A percentile compares a stretch with the other conserved stretches of the same genome.
phyloP scores from a whole-genome alignment of 805 yeast species.

The Starmerella tilneyi region DNA sequence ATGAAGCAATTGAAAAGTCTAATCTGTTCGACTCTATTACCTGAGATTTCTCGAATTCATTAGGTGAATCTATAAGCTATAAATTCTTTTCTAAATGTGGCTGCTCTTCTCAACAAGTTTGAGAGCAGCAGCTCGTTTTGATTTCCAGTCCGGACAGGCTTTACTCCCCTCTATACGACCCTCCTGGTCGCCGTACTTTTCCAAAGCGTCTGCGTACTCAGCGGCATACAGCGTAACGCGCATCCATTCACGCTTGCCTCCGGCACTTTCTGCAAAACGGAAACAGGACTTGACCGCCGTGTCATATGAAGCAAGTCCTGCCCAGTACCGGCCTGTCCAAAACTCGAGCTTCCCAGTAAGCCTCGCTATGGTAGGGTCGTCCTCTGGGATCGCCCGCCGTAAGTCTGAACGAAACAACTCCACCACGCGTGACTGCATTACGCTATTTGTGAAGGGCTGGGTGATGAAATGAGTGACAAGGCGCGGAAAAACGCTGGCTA shows the following conservation, averaged over 20 bases:
- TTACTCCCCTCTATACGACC: constrained; percentile 57
- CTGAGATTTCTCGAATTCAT: not conserved
- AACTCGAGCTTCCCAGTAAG: constrained; percentile 72
- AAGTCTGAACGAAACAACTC: constrained; percentile 45
- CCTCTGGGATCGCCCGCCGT: constrained; percentile 53
- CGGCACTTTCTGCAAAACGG: not conserved
- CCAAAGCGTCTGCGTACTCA: constrained; percentile 14
- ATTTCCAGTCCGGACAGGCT: constrained; percentile 90
- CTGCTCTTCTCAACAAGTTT: not conserved
- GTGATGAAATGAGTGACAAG: constrained; percentile 9
- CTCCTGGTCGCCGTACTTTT: constrained; percentile 52
- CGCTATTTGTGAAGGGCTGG: constrained; percentile 4
- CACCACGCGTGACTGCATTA: constrained; percentile 12
- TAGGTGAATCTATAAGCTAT: not conserved
- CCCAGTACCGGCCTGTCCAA: constrained; percentile 85
- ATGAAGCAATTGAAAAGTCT: constrained; percentile 20
- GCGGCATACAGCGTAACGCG: constrained; percentile 13
- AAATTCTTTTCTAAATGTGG: not conserved
- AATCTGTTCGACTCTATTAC: constrained; percentile 13
- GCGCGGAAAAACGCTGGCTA: constrained; percentile 26
- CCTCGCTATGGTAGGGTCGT: constrained; percentile 64
- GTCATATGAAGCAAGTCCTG: constrained; percentile 72
- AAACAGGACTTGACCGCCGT: constrained; percentile 47
- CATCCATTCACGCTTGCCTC: constrained; percentile 5
- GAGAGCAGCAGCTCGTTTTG: constrained; percentile 35